These are phyloP conservation scores for Russula ochroleuca DNA, from an alignment of 768 basidiomycete species.

Conservation along the genomic window DNA sequence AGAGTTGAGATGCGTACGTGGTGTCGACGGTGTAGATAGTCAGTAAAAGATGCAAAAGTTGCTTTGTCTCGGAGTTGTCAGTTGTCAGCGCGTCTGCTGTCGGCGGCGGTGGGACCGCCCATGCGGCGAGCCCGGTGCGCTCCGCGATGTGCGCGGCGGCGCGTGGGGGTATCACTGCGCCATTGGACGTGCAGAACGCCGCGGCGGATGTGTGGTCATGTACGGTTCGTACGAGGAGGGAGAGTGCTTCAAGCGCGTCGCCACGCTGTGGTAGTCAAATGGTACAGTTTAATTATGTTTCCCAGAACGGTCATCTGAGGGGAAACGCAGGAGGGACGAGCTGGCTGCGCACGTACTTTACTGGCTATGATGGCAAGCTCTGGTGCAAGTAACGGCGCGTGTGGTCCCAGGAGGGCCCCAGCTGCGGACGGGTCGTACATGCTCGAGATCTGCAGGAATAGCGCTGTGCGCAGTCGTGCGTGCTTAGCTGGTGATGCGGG, in stretches of 20 bases:
- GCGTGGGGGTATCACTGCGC: conserved; percentile 64
- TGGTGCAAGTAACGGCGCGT: conserved; percentile 54
- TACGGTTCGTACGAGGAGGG: conserved; percentile 62
- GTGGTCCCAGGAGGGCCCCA: conserved; percentile 42
- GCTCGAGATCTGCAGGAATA: conserved; percentile 75
- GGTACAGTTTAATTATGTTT: neutral
- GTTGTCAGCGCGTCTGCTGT: conserved; percentile 42
- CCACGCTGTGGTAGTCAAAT: conserved; percentile 40
- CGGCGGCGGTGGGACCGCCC: conserved; percentile 44
- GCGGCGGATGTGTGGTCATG: conserved; percentile 77
- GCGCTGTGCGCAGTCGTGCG: conserved; percentile 64
- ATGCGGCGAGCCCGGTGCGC: conserved; percentile 42
- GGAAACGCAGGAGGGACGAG: neutral
- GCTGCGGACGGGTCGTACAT: conserved; percentile 56
- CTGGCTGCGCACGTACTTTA: conserved; percentile 45
- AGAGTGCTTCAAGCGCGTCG: conserved; percentile 59
- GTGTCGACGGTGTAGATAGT: conserved; percentile 81
- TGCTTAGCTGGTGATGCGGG: conserved; percentile 74
- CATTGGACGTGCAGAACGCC: conserved; percentile 78
- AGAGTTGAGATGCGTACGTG: conserved; percentile 33
- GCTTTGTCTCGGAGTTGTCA: conserved; percentile 50
- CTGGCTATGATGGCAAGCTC: conserved; percentile 77
- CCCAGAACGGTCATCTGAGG: neutral
- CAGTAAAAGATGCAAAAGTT: conserved; percentile 64
- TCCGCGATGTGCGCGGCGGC: conserved; percentile 50